Conservation (phyloP, 2,329 filamentous ascomycete species). For the Basipetospora chlamydospora region DNA sequence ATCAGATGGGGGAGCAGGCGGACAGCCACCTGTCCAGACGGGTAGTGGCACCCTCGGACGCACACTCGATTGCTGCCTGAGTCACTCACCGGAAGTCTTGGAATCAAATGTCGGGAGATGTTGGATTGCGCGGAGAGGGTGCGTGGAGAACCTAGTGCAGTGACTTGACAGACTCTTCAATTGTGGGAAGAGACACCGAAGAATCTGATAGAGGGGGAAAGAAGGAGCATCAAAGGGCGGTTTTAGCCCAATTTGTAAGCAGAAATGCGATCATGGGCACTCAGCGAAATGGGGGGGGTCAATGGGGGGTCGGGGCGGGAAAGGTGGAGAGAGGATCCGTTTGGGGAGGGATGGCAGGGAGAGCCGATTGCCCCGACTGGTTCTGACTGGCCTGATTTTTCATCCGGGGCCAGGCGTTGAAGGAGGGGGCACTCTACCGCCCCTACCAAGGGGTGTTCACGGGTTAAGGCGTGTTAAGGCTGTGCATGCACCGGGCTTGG, state of each 20-base stretch:
- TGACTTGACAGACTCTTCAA: too few relatives aligned
- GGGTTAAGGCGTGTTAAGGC: too few relatives aligned
- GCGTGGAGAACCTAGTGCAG: not conserved
- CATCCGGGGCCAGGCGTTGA: too few relatives aligned
- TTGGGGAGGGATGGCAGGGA: too few relatives aligned
- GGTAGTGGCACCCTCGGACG: too few relatives aligned
- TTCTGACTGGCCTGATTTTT: too few relatives aligned
- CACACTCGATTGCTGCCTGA: conserved; percentile 4
- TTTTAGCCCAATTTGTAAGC: conserved; percentile 11
- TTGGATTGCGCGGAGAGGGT: conserved; percentile 2
- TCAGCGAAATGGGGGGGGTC: not conserved
- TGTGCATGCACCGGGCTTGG: too few relatives aligned
- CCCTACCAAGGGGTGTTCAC: too few relatives aligned
- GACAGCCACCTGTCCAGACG: too few relatives aligned
- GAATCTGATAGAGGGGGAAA: conserved; percentile 9
- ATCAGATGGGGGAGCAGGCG: not conserved
- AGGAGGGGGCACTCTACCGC: too few relatives aligned
- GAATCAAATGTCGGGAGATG: conserved; percentile 1
- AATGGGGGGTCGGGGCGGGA: not conserved
- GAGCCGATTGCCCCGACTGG: too few relatives aligned
- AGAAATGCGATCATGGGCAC: not conserved
- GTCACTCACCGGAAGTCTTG: conserved; percentile 3
- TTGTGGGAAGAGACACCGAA: not conserved
- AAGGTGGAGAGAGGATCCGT: too few relatives aligned
- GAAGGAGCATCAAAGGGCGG: conserved; percentile 6